Percentiles rank a stretch among this genome's conserved stretches.
These are phyloP conservation scores for Coprinopsis strossmayeri DNA, from an alignment of 768 basidiomycete genomes.

Conservation along the genomic window DNA sequence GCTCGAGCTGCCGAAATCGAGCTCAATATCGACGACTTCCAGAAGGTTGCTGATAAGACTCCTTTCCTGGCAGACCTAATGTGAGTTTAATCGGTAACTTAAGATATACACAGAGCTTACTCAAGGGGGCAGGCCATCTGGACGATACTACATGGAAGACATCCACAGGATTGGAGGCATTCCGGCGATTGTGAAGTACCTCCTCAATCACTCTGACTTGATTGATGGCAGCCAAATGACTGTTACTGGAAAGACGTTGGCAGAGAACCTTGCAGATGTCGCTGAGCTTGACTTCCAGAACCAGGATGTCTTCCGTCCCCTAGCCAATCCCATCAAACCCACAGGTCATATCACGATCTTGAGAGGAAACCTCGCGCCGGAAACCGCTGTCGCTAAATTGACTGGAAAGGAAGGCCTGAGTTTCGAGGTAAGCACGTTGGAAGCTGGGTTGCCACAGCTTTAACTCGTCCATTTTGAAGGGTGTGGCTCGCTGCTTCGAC, in stretches of 20 bases:
- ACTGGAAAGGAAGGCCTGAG: constrained; percentile 87
- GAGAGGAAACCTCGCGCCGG: constrained; percentile 84
- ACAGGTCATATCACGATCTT: constrained; percentile 87
- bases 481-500: constrained; percentile 74
- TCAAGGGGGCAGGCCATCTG: constrained; percentile 55
- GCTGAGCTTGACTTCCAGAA: constrained; percentile 59
- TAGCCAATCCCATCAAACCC: constrained; percentile 77
- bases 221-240: constrained; percentile 82
- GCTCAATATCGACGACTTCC: constrained; percentile 83
- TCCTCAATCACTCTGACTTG: constrained; percentile 69
- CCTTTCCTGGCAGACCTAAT: constrained; percentile 83
- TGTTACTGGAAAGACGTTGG: constrained; percentile 86
- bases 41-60: constrained; percentile 68
- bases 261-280: constrained; percentile 79
- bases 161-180: constrained; percentile 82
- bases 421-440: constrained; percentile 55
- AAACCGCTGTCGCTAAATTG: constrained; percentile 84
- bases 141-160: constrained; percentile 87
- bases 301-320: constrained; percentile 70
- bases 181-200: constrained; percentile 79
- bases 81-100: constrained; percentile 8
- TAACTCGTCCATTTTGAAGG: no score
- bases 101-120: neutral
- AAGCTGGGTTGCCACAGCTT: neutral
- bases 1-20: constrained; percentile 70